These are phyloP conservation scores for Diplogelasinospora grovesii DNA, from an alignment of 495 filamentous ascomycete genomes.

Conservation along the genomic window DNA sequence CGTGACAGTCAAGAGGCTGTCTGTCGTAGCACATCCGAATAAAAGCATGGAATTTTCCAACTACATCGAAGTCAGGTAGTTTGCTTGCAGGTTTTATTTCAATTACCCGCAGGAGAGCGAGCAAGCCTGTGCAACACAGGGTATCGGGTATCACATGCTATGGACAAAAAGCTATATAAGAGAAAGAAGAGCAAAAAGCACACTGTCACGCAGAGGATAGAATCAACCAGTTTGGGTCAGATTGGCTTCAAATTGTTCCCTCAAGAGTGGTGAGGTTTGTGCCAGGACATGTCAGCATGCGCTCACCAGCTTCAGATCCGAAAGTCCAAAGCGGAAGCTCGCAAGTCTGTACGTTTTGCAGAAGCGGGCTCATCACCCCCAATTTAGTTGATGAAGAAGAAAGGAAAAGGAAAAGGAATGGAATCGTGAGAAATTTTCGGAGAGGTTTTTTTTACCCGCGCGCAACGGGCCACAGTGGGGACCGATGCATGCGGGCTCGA, in stretches of 20 bases:
- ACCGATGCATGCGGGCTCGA: too few species aligned
- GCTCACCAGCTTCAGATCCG: slow-evolving; percentile 19
- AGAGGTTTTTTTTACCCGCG: slow-evolving; percentile 2
- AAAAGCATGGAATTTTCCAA: too few species aligned
- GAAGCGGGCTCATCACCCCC: slow-evolving; percentile 49
- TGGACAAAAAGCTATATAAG: background rate
- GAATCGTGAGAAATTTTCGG: too few species aligned
- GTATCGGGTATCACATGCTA: too few species aligned
- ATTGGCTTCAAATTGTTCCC: slow-evolving; percentile 49
- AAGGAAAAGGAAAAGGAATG: slow-evolving; percentile 22
- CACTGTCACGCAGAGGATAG: slow-evolving; percentile 10
- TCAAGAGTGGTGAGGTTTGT: slow-evolving; percentile 49
- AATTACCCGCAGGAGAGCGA: too few species aligned
- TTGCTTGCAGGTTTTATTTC: too few species aligned
- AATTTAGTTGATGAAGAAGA: slow-evolving; percentile 50
- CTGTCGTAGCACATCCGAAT: too few species aligned
- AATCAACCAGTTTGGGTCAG: slow-evolving; percentile 48
- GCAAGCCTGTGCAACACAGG: too few species aligned
- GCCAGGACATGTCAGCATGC: slow-evolving; percentile 53
- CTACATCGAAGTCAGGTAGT: too few species aligned
- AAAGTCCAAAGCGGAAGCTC: slow-evolving; percentile 27
- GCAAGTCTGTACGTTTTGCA: slow-evolving; percentile 26
- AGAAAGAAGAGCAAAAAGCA: slow-evolving; percentile 7
- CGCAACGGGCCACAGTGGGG: too few species aligned
- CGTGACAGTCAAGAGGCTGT: too few species aligned